A percentile compares a stretch with the other conserved stretches of the same genome.
phyloP scores from a whole-genome alignment of 2,329 filamentous ascomycete genomes.

The Colletotrichum lentis region DNA sequence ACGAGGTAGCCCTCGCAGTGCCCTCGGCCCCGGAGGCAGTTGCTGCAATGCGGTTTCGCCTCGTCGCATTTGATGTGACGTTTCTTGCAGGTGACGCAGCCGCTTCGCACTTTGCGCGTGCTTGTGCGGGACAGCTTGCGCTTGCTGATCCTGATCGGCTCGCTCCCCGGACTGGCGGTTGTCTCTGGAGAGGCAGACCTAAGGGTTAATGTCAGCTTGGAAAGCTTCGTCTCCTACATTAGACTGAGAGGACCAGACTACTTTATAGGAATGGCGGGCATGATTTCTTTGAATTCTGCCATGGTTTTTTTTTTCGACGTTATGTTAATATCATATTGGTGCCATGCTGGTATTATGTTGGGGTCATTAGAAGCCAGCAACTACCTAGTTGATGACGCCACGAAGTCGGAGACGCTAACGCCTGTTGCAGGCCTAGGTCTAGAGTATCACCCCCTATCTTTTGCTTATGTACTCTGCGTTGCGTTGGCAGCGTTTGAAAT shows the following conservation, averaged over 20 bases:
- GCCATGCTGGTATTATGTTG: too few species aligned
- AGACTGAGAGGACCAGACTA: background rate
- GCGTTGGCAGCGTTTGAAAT: too few species aligned
- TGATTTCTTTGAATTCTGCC: background rate
- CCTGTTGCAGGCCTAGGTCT: too few species aligned
- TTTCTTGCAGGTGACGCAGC: constrained; percentile 39
- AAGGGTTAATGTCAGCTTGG: background rate
- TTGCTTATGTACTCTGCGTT: too few species aligned
- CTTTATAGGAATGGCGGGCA: background rate
- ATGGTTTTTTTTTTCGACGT: background rate
- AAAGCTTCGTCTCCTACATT: too few species aligned
- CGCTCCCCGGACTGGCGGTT: background rate
- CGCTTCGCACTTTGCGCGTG: constrained; percentile 37
- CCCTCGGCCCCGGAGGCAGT: constrained; percentile 34
- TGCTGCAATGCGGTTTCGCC: constrained; percentile 36
- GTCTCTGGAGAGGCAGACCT: background rate
- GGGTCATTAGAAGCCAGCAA: background rate
- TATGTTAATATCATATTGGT: background rate
- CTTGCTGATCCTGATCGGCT: constrained; percentile 2
- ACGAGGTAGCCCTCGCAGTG: constrained; percentile 37
- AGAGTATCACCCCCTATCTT: too few species aligned
- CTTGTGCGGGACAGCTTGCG: constrained; percentile 35
- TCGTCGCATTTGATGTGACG: constrained; percentile 40
- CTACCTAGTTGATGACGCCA: background rate
- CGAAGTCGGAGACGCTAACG: too few species aligned